These are phyloP conservation scores for Kazachstania sp. DNA, from an alignment of 1,139 yeast species.

Conservation along the genomic window DNA sequence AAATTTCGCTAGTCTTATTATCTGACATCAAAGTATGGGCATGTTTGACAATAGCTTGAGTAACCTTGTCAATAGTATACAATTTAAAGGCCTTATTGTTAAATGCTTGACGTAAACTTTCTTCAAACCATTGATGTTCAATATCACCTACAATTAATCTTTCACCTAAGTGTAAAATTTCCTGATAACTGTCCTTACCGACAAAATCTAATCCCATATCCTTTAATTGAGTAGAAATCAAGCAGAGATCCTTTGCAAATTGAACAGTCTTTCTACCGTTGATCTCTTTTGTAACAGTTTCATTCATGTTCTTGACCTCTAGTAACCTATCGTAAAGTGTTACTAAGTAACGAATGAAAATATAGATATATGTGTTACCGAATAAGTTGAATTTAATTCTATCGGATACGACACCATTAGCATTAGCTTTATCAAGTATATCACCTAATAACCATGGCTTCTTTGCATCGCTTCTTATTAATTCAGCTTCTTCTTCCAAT, in stretches of 20 bases:
- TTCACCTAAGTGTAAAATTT: constrained; percentile 63
- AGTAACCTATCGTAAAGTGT: constrained; percentile 71
- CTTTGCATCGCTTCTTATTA: constrained; percentile 34
- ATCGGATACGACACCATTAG: constrained; percentile 27
- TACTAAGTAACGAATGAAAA: constrained; percentile 79
- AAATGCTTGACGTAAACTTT: constrained; percentile 88
- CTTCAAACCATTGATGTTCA: constrained; percentile 95
- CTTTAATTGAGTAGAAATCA: constrained; percentile 71
- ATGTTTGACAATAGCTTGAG: constrained; percentile 84
- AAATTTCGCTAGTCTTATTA: constrained; percentile 70
- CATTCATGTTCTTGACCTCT: constrained; percentile 65
- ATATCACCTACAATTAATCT: constrained; percentile 80
- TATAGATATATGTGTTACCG: constrained; percentile 85
- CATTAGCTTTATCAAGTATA: constrained; percentile 44
- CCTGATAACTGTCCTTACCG: constrained; percentile 67
- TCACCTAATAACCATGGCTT: constrained; percentile 49
- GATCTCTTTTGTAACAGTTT: constrained; percentile 63
- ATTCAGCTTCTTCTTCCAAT: constrained; percentile 29
- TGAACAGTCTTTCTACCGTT: constrained; percentile 57
- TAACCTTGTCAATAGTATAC: constrained; percentile 88
- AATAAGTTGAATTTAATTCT: constrained; percentile 60
- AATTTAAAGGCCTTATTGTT: constrained; percentile 86
- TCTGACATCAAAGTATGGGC: constrained; percentile 75
- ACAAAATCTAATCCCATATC: constrained; percentile 66
- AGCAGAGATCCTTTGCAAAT: constrained; percentile 82